phyloP scores from a whole-genome alignment of 148 eudicot genomes.

The Rhododendron molle region DNA sequence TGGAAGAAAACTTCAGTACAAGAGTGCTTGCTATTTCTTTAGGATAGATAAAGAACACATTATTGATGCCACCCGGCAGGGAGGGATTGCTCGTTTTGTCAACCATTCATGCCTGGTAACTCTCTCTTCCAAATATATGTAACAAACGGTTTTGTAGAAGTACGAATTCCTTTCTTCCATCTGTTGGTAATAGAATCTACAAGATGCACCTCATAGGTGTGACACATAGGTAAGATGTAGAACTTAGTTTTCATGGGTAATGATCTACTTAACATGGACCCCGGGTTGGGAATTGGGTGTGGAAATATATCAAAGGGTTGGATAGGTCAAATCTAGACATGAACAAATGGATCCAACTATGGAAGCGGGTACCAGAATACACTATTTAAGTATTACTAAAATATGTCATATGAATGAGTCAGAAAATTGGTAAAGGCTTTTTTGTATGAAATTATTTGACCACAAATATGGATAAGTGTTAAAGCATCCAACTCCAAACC shows the following conservation, averaged over 20 bases:
- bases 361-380: not conserved
- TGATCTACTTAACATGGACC: not conserved
- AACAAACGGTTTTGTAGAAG: not conserved
- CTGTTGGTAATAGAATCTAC: not conserved
- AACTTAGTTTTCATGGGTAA: not conserved
- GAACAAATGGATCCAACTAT: not conserved
- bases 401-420: not conserved
- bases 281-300: not conserved
- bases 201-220: not conserved
- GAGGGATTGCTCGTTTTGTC: slow-evolving; percentile 83
- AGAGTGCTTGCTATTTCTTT: slow-evolving; percentile 83
- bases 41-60: slow-evolving; percentile 75
- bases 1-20: slow-evolving; percentile 58
- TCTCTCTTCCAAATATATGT: slow-evolving; percentile 5
- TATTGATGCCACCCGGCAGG: slow-evolving; percentile 76
- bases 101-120: slow-evolving; percentile 79
- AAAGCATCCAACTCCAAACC: too few relatives aligned
- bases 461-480: not conserved
- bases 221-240: not conserved
- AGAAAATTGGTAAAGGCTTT: not conserved
- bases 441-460: not conserved
- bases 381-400: not conserved
- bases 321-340: not conserved
- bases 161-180: not conserved
- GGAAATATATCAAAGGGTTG: not conserved